Percentiles rank a stretch among this genome's conserved stretches.
Evolutionary conservation across 2,329 filamentous ascomycete species (phyloP).

Genomic region (Ascochyta pisi): DNA sequence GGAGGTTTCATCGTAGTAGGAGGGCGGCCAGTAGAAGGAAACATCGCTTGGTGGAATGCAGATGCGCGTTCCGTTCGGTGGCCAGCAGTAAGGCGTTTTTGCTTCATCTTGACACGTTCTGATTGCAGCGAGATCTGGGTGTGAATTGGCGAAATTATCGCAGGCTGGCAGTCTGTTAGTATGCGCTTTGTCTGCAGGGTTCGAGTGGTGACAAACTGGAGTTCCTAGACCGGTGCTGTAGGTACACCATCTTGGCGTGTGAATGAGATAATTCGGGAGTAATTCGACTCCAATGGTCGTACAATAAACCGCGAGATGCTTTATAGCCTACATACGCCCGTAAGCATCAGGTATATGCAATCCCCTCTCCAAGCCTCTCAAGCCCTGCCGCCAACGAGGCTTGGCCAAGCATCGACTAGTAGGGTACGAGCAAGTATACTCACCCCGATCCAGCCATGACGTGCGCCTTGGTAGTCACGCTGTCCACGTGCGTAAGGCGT

Average conservation of each 20-base stretch:
- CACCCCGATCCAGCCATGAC: background rate
- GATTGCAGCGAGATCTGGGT: conserved; percentile 6
- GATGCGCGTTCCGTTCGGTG: conserved; percentile 27
- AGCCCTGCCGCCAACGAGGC: background rate
- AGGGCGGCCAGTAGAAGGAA: conserved; percentile 21
- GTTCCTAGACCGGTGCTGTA: background rate
- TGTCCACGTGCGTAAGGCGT: conserved; percentile 7
- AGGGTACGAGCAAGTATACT: background rate
- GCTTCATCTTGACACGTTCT: conserved; percentile 21
- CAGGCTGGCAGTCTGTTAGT: conserved; percentile 13
- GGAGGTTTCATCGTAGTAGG: conserved; percentile 19
- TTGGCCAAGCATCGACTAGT: conserved; percentile 1
- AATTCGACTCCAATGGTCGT: no score
- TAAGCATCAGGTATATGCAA: conserved; percentile 1
- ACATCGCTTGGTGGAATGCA: conserved; percentile 9
- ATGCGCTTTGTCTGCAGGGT: background rate
- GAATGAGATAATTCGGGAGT: background rate
- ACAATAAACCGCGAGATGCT: background rate
- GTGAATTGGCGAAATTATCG: background rate
- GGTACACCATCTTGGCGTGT: conserved; percentile 7
- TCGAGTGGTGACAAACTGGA: background rate
- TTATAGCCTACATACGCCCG: background rate
- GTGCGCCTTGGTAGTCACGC: background rate
- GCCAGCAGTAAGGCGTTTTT: conserved; percentile 27
- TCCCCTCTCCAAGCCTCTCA: conserved; percentile 1